Percentiles rank a stretch among this genome's conserved stretches.
Conservation (phyloP, 345 rosid genomes). For the Linum usitatissimum region DNA sequence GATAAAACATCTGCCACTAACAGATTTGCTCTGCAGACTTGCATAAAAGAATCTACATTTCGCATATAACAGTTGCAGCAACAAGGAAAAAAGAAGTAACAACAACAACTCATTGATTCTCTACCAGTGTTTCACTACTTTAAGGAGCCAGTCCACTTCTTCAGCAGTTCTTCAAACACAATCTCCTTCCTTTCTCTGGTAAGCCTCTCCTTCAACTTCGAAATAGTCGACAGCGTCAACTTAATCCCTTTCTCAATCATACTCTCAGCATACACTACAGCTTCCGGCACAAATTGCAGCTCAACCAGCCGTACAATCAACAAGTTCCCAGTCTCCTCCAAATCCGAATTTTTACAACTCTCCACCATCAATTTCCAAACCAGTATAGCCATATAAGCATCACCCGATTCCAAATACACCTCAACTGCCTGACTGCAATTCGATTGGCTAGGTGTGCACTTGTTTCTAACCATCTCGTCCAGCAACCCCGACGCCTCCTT, state of each 20-base stretch:
- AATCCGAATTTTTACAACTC: constrained; percentile 26
- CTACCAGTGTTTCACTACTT: too few relatives aligned
- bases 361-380: constrained; percentile 49
- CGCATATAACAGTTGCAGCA: too few relatives aligned
- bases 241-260: constrained; percentile 47
- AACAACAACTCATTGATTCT: too few relatives aligned
- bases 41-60: too few relatives aligned
- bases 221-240: constrained; percentile 29
- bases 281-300: constrained; percentile 40
- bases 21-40: too few relatives aligned
- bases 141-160: constrained; percentile 22
- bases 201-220: constrained; percentile 38
- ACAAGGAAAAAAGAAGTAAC: too few relatives aligned
- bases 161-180: constrained; percentile 34
- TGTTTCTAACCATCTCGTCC: constrained; percentile 48
- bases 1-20: too few relatives aligned
- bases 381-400: constrained; percentile 35
- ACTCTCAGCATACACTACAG: constrained; percentile 45
- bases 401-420: constrained; percentile 22
- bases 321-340: constrained; percentile 43
- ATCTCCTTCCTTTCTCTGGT: constrained; percentile 20
- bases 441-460: constrained; percentile 23
- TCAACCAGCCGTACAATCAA: constrained; percentile 38
- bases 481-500: constrained; percentile 31
- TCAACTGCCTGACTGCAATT: constrained; percentile 34